Conservation (phyloP, 371 early-diverging fungal species). For the Furculomyces boomerangus region DNA sequence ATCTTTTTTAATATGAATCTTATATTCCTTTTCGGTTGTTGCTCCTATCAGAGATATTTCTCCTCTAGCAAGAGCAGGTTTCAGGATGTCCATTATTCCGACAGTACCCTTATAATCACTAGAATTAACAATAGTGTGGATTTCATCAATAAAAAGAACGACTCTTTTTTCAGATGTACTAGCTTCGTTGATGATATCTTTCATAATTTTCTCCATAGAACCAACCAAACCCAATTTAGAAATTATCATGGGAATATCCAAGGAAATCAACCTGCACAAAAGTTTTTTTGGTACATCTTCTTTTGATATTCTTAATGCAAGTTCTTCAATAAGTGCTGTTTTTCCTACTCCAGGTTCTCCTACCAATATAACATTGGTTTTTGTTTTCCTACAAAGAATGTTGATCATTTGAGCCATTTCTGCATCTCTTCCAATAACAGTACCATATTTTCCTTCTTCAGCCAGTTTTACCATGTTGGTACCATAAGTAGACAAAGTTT, state of each 20-base stretch:
- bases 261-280: conserved; percentile 64
- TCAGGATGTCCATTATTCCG: conserved; percentile 64
- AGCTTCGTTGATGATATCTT: conserved; percentile 91
- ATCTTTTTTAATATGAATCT: conserved; percentile 72
- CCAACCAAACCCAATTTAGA: conserved; percentile 88
- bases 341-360: conserved; percentile 94
- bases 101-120: conserved; percentile 70
- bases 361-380: conserved; percentile 83
- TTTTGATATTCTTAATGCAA: conserved; percentile 91
- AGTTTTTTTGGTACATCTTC: conserved; percentile 83
- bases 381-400: conserved; percentile 66
- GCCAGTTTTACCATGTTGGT: conserved; percentile 55
- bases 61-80: conserved; percentile 73
- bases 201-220: conserved; percentile 97
- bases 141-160: conserved; percentile 98
- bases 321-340: conserved; percentile 89
- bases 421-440: conserved; percentile 62
- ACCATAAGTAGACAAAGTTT: conserved; percentile 83
- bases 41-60: conserved; percentile 68
- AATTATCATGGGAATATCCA: conserved; percentile 95
- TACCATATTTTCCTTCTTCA: conserved; percentile 50
- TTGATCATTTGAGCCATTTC: conserved; percentile 63
- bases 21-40: conserved; percentile 71
- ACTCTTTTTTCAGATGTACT: conserved; percentile 75
- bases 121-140: conserved; percentile 87